These are phyloP conservation scores for Aspergillus vadensis DNA, from an alignment of 2,329 filamentous ascomycete genomes.

Conservation along the genomic window DNA sequence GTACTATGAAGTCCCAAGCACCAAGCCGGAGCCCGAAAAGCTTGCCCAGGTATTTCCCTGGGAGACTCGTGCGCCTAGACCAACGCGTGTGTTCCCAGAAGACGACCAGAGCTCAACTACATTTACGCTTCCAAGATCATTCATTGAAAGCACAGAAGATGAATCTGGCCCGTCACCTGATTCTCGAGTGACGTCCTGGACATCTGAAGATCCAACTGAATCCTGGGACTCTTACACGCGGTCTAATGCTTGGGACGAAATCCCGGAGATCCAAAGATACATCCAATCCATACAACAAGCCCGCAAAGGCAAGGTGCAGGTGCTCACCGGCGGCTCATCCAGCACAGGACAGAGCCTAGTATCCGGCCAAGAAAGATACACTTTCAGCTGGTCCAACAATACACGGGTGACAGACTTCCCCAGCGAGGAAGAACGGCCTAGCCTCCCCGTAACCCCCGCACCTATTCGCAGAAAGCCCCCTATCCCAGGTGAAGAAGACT, in stretches of 20 bases:
- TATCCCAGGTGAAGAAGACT: conserved; percentile 47
- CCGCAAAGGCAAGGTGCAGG: conserved; percentile 53
- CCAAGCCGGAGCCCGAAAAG: conserved; percentile 59
- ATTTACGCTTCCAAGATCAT: conserved; percentile 4
- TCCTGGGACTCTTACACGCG: conserved; percentile 74
- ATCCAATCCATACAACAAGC: conserved; percentile 74
- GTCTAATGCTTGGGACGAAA: conserved; percentile 89
- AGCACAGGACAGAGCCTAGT: conserved; percentile 18
- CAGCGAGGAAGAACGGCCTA: conserved; percentile 76
- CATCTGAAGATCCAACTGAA: conserved; percentile 43
- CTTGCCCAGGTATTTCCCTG: conserved; percentile 83
- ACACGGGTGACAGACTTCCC: conserved; percentile 86
- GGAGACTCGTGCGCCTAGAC: conserved; percentile 69
- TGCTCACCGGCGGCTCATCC: conserved; percentile 28
- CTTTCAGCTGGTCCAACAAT: conserved; percentile 21
- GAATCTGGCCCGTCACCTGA: conserved; percentile 18
- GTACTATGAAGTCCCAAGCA: conserved; percentile 77
- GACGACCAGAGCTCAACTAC: conserved; percentile 27
- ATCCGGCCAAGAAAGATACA: conserved; percentile 20
- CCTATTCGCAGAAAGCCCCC: conserved; percentile 66
- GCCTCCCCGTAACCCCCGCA: conserved; percentile 86
- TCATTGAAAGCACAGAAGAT: conserved; percentile 14
- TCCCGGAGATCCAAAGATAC: conserved; percentile 84
- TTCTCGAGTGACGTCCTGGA: conserved; percentile 16
- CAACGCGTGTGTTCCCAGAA: conserved; percentile 53